Conservation (phyloP, 345 rosid genomes). For the sweet orange (Citrus sinensis) region DVS_A1.0 CM039162.1:13085501-13086000, state of each 20-base stretch:
- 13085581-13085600: background rate
- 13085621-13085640: rapidly evolving
- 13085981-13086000: background rate
- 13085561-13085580: background rate
- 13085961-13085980: background rate
- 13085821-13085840: too few relatives aligned
- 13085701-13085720: background rate
- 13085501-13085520: background rate
- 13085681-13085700: background rate
- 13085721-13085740: background rate
- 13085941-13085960: background rate
- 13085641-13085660: background rate
- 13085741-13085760: background rate
- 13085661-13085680: background rate
- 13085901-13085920: too few relatives aligned
- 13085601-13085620: background rate
- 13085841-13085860: too few relatives aligned
- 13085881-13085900: too few relatives aligned
- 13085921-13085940: too few relatives aligned
- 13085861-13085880: background rate
- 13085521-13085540: background rate
- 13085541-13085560: background rate
- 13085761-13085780: background rate
- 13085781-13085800: background rate
- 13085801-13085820: rapidly evolving